A percentile compares a stretch with the other conserved stretches of the same genome.
phyloP scores from a whole-genome alignment of 371 early-diverging fungal species.

The Mucor velutinosus region DNA sequence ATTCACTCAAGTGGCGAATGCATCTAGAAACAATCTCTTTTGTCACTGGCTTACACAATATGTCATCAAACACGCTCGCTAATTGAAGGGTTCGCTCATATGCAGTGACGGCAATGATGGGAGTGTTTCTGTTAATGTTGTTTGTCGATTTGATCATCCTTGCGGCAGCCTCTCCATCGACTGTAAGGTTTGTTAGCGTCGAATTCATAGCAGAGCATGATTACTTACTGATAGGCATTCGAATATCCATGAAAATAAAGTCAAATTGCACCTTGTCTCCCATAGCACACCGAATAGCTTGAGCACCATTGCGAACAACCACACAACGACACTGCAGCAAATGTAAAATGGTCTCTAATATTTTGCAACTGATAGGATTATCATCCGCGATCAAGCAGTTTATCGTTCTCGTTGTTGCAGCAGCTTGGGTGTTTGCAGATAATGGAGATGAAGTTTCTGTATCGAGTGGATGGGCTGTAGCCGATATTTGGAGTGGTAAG shows the following conservation, averaged over 20 bases:
- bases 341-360: slow-evolving; percentile 82
- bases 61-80: slow-evolving; percentile 70
- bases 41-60: slow-evolving; percentile 75
- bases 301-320: slow-evolving; percentile 87
- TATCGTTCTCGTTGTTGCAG: slow-evolving; percentile 21
- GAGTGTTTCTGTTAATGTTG: slow-evolving; percentile 75
- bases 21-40: slow-evolving; percentile 50
- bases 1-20: neutral
- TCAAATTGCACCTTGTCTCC: slow-evolving; percentile 83
- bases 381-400: slow-evolving; percentile 84
- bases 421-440: neutral
- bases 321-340: slow-evolving; percentile 78
- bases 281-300: slow-evolving; percentile 88
- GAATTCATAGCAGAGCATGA: neutral
- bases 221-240: slow-evolving; percentile 90
- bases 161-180: slow-evolving; percentile 90
- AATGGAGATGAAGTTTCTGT: neutral
- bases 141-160: slow-evolving; percentile 94
- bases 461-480: slow-evolving; percentile 13
- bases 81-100: slow-evolving; percentile 63
- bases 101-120: slow-evolving; percentile 75
- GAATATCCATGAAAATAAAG: slow-evolving; percentile 91
- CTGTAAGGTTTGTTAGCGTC: slow-evolving; percentile 29
- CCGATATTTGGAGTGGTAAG: slow-evolving; percentile 3
- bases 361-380: slow-evolving; percentile 87